phyloP scores from a whole-genome alignment of 2,329 filamentous ascomycete species.

The Coniochaeta sp. region DNA sequence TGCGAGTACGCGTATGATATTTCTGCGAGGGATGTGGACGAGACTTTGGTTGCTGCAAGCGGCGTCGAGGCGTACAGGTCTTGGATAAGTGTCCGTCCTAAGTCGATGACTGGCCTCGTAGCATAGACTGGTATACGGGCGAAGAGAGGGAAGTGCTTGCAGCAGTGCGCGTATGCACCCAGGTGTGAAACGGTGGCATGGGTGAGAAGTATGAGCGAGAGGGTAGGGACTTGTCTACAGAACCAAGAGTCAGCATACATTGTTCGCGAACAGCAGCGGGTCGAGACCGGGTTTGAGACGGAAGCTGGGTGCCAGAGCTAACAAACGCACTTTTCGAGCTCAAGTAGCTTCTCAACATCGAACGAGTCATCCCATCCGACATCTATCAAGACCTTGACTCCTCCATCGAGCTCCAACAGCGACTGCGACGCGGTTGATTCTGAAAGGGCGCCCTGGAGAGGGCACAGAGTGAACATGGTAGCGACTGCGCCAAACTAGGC shows the following conservation, averaged over 20 bases:
- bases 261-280: not conserved
- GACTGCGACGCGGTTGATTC: slow-evolving; percentile 85
- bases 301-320: slow-evolving; percentile 4
- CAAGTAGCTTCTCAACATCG: slow-evolving; percentile 70
- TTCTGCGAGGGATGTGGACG: slow-evolving; percentile 64
- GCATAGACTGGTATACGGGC: slow-evolving; percentile 90
- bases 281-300: not conserved
- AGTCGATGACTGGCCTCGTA: slow-evolving; percentile 84
- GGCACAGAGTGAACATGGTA: slow-evolving; percentile 91
- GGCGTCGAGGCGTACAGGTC: slow-evolving; percentile 89
- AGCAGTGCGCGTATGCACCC: slow-evolving; percentile 91
- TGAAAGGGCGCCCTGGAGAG: slow-evolving; percentile 84
- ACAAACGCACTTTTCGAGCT: slow-evolving; percentile 75
- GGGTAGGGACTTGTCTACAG: slow-evolving; percentile 73
- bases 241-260: slow-evolving; percentile 12
- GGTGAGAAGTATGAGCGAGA: slow-evolving; percentile 89
- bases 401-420: slow-evolving; percentile 92
- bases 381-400: slow-evolving; percentile 90
- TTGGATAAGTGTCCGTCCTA: slow-evolving; percentile 83
- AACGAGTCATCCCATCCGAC: slow-evolving; percentile 95
- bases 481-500: slow-evolving; percentile 2
- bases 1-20: slow-evolving; percentile 48
- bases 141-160: slow-evolving; percentile 91
- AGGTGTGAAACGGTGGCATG: slow-evolving; percentile 89
- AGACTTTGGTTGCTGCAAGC: slow-evolving; percentile 77